These are phyloP conservation scores for Dissoconium aciculare DNA, from an alignment of 2,329 filamentous ascomycete genomes.

Conservation along the genomic window DNA sequence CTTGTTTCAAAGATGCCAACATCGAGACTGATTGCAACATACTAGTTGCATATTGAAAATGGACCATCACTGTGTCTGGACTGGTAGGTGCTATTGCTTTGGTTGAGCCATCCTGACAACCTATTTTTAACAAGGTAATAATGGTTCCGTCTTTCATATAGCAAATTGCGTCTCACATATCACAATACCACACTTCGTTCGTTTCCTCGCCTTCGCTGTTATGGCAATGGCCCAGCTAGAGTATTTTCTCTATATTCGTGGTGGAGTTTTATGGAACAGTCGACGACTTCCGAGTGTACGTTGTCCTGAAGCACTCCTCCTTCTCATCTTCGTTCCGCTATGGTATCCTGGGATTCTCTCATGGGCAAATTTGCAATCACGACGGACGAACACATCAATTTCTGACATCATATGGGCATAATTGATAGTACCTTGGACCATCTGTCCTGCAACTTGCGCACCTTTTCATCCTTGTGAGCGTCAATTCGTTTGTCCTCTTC, in stretches of 20 bases:
- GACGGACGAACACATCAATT: too few relatives aligned
- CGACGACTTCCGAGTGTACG: conserved; percentile 51
- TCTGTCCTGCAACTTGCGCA: conserved; percentile 42
- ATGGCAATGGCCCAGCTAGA: conserved; percentile 46
- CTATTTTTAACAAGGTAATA: conserved; percentile 16
- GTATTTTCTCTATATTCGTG: conserved; percentile 45
- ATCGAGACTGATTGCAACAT: too few relatives aligned
- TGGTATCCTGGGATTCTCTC: too few relatives aligned
- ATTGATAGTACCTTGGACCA: conserved; percentile 51
- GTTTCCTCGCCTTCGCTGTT: conserved; percentile 59
- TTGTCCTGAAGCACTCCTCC: conserved; percentile 5
- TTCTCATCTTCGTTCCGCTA: too few relatives aligned
- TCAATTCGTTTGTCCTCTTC: conserved; percentile 45
- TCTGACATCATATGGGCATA: too few relatives aligned
- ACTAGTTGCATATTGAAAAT: conserved; percentile 22
- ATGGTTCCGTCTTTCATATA: conserved; percentile 12
- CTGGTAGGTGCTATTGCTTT: conserved; percentile 28
- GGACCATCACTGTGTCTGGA: conserved; percentile 63
- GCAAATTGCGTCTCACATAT: conserved; percentile 66
- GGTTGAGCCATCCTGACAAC: too few relatives aligned
- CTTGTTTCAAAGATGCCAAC: conserved; percentile 2
- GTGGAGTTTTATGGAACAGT: conserved; percentile 45
- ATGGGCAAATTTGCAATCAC: too few relatives aligned
- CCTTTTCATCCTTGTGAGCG: conserved; percentile 45
- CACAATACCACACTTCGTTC: conserved; percentile 68